Percentiles rank a stretch among this genome's conserved stretches.
Evolutionary conservation across 2,329 filamentous ascomycete genomes (phyloP).

Genomic region (Hypomyces perniciosus): DNA sequence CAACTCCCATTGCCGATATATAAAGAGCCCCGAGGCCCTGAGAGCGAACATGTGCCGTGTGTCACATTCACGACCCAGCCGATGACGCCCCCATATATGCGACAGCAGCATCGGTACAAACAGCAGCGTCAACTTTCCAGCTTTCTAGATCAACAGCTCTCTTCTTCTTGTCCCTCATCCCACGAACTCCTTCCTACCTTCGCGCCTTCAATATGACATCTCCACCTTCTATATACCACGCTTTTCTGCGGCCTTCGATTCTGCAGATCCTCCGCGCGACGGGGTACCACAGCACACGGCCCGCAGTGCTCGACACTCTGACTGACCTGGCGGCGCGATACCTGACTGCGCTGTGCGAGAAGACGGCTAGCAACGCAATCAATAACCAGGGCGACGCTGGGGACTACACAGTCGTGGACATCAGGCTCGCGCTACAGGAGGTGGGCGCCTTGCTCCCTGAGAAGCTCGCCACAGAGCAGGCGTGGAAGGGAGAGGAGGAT

Average conservation of each 20-base stretch:
- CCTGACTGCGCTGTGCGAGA: slow-evolving; percentile 65
- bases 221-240: slow-evolving; percentile 53
- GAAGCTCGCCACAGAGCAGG: slow-evolving; percentile 60
- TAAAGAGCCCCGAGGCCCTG: not conserved
- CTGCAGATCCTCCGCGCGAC: slow-evolving; percentile 88
- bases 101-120: slow-evolving; percentile 22
- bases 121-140: slow-evolving; percentile 7
- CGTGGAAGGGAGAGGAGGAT: slow-evolving; percentile 68
- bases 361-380: slow-evolving; percentile 64
- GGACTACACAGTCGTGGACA: slow-evolving; percentile 57
- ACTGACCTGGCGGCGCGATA: slow-evolving; percentile 82
- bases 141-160: not conserved
- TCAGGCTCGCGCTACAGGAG: slow-evolving; percentile 80
- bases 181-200: not conserved
- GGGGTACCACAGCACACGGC: slow-evolving; percentile 78
- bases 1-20: not conserved
- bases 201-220: slow-evolving; percentile 35
- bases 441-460: slow-evolving; percentile 69
- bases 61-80: slow-evolving; percentile 17
- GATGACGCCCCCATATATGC: slow-evolving; percentile 27
- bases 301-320: slow-evolving; percentile 79
- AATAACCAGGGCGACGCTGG: slow-evolving; percentile 57
- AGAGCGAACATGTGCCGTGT: slow-evolving; percentile 25
- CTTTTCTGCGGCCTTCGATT: slow-evolving; percentile 77
- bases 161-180: not conserved